A percentile compares a stretch with the other conserved stretches of the same genome.
These are phyloP conservation scores for Adiantum capillusveneris DNA, from an alignment of 75 land plant genomes.

Conservation along the genomic window DNA sequence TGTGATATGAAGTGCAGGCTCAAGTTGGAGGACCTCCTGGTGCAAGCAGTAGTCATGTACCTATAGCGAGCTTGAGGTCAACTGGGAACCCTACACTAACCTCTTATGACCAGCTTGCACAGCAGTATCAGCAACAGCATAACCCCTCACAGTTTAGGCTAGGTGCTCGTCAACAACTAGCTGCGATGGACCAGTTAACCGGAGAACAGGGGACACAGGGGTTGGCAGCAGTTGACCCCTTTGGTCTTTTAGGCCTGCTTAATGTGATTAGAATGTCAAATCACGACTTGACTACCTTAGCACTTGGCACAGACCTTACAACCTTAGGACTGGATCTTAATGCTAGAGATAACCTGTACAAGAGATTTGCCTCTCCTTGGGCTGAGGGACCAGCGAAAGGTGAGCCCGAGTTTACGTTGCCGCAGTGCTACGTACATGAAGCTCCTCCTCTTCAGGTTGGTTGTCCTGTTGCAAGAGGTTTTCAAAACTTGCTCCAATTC, in stretches of 20 bases:
- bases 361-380: conserved; percentile 52
- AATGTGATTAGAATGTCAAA: conserved; percentile 50
- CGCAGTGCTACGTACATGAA: conserved; percentile 38
- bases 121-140: conserved; percentile 35
- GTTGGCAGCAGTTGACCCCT: conserved; percentile 29
- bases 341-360: conserved; percentile 47
- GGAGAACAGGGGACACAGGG: conserved; percentile 15
- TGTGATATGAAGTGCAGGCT: conserved; percentile 7
- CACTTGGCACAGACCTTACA: conserved; percentile 49
- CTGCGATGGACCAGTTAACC: conserved; percentile 11
- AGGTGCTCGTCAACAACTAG: conserved; percentile 15
- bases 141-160: conserved; percentile 26
- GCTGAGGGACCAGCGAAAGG: conserved; percentile 50
- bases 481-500: too few relatives aligned
- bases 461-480: too few relatives aligned
- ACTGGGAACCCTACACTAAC: background rate
- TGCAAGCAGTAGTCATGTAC: conserved; percentile 19
- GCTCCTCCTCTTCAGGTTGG: conserved; percentile 40
- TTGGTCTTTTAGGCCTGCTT: conserved; percentile 43
- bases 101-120: conserved; percentile 27
- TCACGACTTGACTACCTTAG: conserved; percentile 41
- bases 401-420: conserved; percentile 44
- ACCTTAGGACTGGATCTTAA: conserved; percentile 48
- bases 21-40: conserved; percentile 25
- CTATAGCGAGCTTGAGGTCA: conserved; percentile 16